A percentile compares a stretch with the other conserved stretches of the same genome.
phyloP scores from a whole-genome alignment of 805 yeast genomes.

The Teunomyces funiuensis region DNA sequence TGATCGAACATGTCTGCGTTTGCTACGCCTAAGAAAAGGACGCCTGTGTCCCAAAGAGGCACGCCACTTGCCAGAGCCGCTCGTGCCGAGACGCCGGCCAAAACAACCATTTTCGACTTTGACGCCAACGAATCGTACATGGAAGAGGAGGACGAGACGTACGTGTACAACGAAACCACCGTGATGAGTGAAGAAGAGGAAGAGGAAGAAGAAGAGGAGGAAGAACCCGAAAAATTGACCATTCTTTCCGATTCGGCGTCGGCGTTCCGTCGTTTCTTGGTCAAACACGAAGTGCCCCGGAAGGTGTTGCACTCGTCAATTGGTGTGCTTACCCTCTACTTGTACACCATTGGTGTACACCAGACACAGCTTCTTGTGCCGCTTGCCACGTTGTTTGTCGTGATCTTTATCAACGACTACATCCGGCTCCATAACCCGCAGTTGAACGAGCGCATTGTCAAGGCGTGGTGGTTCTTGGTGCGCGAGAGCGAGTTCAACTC shows the following conservation, averaged over 20 bases:
- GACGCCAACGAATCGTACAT: constrained; percentile 29
- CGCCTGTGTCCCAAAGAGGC: constrained; percentile 2
- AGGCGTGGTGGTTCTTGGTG: constrained; percentile 75
- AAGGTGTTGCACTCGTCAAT: constrained; percentile 86
- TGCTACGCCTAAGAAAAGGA: constrained; percentile 1
- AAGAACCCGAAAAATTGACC: constrained; percentile 9
- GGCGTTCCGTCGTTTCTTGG: constrained; percentile 41
- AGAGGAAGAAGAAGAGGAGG: constrained; percentile 15
- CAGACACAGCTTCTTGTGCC: constrained; percentile 59
- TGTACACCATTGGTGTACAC: constrained; percentile 64
- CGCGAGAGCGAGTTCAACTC: constrained; percentile 72
- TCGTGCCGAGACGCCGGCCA: constrained; percentile 9
- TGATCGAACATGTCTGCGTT: background rate
- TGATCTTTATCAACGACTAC: constrained; percentile 62
- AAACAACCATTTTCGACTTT: constrained; percentile 18
- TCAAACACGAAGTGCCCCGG: constrained; percentile 86
- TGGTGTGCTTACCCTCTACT: constrained; percentile 74
- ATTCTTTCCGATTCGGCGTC: constrained; percentile 6
- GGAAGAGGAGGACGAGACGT: constrained; percentile 43
- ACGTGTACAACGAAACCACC: constrained; percentile 24
- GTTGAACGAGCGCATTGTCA: constrained; percentile 69
- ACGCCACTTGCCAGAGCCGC: constrained; percentile 5
- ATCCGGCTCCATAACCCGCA: constrained; percentile 59
- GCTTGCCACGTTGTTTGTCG: constrained; percentile 52
- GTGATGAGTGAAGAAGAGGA: constrained; percentile 17